Evolutionary conservation across 1,284 basidiomycete genomes (phyloP).

Genomic region (Apiotrichum akiyoshidainum): DNA sequence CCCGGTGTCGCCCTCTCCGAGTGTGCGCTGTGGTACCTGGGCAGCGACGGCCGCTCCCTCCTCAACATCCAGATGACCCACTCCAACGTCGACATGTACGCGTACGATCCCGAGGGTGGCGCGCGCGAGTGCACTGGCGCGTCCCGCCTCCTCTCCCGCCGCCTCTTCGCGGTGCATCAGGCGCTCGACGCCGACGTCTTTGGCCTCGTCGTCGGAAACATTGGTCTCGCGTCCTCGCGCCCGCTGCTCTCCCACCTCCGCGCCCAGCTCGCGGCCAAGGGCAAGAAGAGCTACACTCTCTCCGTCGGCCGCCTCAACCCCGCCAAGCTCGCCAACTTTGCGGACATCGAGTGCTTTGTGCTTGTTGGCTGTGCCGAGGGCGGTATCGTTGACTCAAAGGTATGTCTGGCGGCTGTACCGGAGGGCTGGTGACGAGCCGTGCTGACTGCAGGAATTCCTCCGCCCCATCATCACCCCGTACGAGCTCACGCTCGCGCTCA

Average conservation of each 20-base stretch:
- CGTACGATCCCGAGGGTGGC: conserved; percentile 64
- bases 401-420: conserved; percentile 34
- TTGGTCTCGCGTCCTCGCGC: conserved; percentile 78
- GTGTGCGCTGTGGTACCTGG: conserved; percentile 70
- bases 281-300: conserved; percentile 90
- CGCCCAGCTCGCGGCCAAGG: conserved; percentile 59
- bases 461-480: conserved; percentile 91
- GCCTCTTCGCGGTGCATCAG: conserved; percentile 82
- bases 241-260: conserved; percentile 76
- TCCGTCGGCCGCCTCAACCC: conserved; percentile 95
- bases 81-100: conserved; percentile 52
- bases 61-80: conserved; percentile 85
- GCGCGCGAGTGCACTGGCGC: conserved; percentile 32
- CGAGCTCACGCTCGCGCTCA: conserved; percentile 80
- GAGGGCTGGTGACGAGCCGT: no score
- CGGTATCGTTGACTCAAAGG: conserved; percentile 79
- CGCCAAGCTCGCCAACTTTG: conserved; percentile 91
- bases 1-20: conserved; percentile 40
- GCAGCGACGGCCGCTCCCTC: conserved; percentile 73
- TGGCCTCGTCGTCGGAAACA: conserved; percentile 89
- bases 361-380: conserved; percentile 94
- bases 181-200: conserved; percentile 91
- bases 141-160: conserved; percentile 84
- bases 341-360: conserved; percentile 94
- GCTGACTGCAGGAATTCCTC: conserved; percentile 68